These are phyloP conservation scores for Cystofilobasidium bisporidii DNA, from an alignment of 768 basidiomycete species.

Conservation along the genomic window DNA sequence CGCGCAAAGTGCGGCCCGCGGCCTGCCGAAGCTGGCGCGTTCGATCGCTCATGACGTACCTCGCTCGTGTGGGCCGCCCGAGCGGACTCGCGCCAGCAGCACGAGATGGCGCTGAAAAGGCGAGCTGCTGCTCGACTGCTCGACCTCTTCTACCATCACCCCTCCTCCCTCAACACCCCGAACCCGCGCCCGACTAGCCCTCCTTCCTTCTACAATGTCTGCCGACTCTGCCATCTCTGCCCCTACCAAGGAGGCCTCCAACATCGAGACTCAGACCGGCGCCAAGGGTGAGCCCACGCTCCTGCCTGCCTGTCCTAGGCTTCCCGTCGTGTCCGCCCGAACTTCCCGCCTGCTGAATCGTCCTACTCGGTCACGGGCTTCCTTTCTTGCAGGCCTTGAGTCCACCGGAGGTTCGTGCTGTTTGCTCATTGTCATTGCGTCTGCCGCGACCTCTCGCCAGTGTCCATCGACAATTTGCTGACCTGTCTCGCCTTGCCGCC, in stretches of 20 bases:
- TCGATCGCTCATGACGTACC: too few relatives aligned
- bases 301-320: too few relatives aligned
- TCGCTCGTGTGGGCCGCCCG: too few relatives aligned
- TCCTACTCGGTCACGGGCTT: too few relatives aligned
- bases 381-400: not conserved
- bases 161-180: not conserved
- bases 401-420: constrained; percentile 1
- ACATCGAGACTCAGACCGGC: constrained; percentile 2
- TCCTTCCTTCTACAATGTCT: not conserved
- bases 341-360: not conserved
- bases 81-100: too few relatives aligned
- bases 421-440: too few relatives aligned
- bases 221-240: not conserved
- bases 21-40: too few relatives aligned
- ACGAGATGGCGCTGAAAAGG: not conserved
- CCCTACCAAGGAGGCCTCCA: not conserved
- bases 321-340: not conserved
- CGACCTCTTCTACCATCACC: not conserved
- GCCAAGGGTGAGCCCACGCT: constrained; percentile 10
- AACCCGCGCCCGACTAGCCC: not conserved
- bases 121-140: not conserved
- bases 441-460: too few relatives aligned
- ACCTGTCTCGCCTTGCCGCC: not conserved
- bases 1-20: too few relatives aligned
- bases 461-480: too few relatives aligned